Conservation (phyloP, 768 basidiomycete genomes). For the Megacollybia marginata region DNA sequence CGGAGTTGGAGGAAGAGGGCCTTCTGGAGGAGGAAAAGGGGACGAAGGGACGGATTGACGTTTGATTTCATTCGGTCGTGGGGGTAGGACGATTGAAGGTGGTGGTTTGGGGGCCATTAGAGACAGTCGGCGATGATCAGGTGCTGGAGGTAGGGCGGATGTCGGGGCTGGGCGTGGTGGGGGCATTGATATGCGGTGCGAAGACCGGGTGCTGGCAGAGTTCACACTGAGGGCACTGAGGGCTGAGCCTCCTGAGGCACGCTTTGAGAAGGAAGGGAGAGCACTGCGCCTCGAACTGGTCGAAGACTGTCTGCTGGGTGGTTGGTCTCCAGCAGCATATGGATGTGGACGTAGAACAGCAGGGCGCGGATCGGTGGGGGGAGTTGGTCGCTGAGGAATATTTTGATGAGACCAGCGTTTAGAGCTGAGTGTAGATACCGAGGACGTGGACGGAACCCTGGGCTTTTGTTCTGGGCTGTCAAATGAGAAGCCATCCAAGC, state of each 20-base stretch:
- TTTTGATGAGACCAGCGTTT: conserved; percentile 49
- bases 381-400: conserved; percentile 44
- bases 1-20: conserved; percentile 37
- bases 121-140: conserved; percentile 37
- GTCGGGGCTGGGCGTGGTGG: conserved; percentile 70
- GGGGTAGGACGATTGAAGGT: conserved; percentile 52
- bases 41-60: conserved; percentile 39
- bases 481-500: conserved; percentile 21
- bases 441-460: conserved; percentile 19
- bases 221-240: conserved; percentile 35
- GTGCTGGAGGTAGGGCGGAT: conserved; percentile 63
- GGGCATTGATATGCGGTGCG: conserved; percentile 55
- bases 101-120: conserved; percentile 58
- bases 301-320: conserved; percentile 29
- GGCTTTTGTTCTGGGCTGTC: conserved; percentile 31
- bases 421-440: conserved; percentile 32
- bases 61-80: conserved; percentile 53
- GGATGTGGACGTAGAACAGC: conserved; percentile 31
- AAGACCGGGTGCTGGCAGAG: conserved; percentile 31
- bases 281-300: conserved; percentile 32
- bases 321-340: conserved; percentile 24
- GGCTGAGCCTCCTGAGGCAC: conserved; percentile 43
- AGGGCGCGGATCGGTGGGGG: conserved; percentile 55
- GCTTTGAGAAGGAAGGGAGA: conserved; percentile 46
- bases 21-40: conserved; percentile 37